These are phyloP conservation scores for Wallacemonas sp. DNA, from an alignment of 208 protist species.

Conservation along the genomic window DNA sequence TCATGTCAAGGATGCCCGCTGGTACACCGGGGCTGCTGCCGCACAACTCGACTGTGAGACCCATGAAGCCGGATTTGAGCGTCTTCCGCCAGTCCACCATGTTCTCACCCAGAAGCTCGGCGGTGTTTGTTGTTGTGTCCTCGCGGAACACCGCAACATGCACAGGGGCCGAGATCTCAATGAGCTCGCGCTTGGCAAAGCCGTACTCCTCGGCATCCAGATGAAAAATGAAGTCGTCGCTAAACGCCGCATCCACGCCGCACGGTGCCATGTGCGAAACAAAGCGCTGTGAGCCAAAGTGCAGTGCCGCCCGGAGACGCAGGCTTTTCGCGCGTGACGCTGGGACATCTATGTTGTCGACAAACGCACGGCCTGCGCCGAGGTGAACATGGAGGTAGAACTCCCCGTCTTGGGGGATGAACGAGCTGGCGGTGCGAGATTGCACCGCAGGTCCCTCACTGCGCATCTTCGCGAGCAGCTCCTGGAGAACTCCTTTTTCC, in stretches of 20 bases:
- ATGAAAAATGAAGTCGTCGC: slow-evolving; percentile 91
- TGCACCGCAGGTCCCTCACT: slow-evolving; percentile 19
- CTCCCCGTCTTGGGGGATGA: slow-evolving; percentile 32
- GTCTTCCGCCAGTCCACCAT: slow-evolving; percentile 91
- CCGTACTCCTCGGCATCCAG: slow-evolving; percentile 79
- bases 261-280: slow-evolving; percentile 44
- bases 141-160: slow-evolving; percentile 86
- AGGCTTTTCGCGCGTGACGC: slow-evolving; percentile 34
- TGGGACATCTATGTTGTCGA: slow-evolving; percentile 86
- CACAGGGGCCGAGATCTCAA: slow-evolving; percentile 83
- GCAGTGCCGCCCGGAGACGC: slow-evolving; percentile 64
- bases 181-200: slow-evolving; percentile 52
- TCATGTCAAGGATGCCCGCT: slow-evolving; percentile 90
- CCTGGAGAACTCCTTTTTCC: slow-evolving; percentile 84
- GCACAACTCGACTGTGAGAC: slow-evolving; percentile 91
- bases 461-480: slow-evolving; percentile 49
- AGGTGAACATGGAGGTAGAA: slow-evolving; percentile 85
- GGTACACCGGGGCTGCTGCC: slow-evolving; percentile 84
- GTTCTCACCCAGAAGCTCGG: slow-evolving; percentile 87
- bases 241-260: slow-evolving; percentile 69
- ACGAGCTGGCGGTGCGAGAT: not conserved
- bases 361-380: slow-evolving; percentile 85
- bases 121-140: slow-evolving; percentile 49
- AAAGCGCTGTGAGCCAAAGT: slow-evolving; percentile 91
- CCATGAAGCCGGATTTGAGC: slow-evolving; percentile 84